Conservation (phyloP, 2,329 filamentous ascomycete species). For the Tolypocladium endophyticum region DNA sequence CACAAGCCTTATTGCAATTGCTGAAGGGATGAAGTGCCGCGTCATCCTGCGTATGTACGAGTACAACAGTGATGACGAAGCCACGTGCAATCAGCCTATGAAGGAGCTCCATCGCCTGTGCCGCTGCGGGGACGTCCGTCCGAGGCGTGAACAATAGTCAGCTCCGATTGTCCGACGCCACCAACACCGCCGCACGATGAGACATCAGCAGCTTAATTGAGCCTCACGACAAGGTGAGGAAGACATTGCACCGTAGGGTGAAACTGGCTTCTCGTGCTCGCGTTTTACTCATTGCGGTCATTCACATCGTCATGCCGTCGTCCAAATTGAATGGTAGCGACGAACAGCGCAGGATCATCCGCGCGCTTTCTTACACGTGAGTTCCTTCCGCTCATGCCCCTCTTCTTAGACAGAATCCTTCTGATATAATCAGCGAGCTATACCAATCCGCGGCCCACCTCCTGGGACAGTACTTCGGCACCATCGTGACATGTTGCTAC, state of each 20-base stretch:
- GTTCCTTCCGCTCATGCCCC: neutral
- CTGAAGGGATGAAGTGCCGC: too few relatives aligned
- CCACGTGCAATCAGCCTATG: too few relatives aligned
- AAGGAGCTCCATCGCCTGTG: too few relatives aligned
- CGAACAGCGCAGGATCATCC: neutral
- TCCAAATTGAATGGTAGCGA: neutral
- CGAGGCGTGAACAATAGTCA: neutral
- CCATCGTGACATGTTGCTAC: slow-evolving; percentile 6
- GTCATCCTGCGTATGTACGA: too few relatives aligned
- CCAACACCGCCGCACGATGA: neutral
- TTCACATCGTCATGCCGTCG: neutral
- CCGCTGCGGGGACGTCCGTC: too few relatives aligned
- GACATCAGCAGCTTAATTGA: neutral
- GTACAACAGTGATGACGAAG: too few relatives aligned
- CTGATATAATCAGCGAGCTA: neutral
- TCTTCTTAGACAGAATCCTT: too few relatives aligned
- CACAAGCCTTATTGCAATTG: too few relatives aligned
- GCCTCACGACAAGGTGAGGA: neutral
- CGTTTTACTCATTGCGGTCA: neutral
- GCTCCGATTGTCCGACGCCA: neutral
- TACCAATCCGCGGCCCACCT: neutral
- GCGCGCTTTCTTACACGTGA: neutral
- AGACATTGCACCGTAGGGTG: neutral
- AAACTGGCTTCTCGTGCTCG: neutral
- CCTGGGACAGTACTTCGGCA: slow-evolving; percentile 1